phyloP scores from a whole-genome alignment of 1,139 yeast genomes.

The Geotrichum candidum region DNA sequence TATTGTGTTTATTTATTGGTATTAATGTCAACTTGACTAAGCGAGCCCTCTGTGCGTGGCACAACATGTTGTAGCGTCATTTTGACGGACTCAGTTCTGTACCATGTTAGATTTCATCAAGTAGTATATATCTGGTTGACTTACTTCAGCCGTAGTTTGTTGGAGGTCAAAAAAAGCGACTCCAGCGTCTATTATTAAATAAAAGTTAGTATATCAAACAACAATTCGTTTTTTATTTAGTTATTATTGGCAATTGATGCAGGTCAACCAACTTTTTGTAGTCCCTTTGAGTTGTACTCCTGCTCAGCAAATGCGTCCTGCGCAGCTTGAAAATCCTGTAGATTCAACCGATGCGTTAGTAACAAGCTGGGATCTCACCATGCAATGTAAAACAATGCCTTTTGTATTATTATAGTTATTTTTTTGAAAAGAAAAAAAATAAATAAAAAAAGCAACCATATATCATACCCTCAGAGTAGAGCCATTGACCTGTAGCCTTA shows the following conservation, averaged over 20 bases:
- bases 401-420: not conserved
- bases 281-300: slow-evolving; percentile 21
- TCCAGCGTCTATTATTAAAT: slow-evolving; percentile 21
- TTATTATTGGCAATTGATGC: too few species aligned
- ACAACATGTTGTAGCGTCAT: slow-evolving; percentile 21
- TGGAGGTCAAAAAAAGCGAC: slow-evolving; percentile 20
- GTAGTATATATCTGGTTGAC: slow-evolving; percentile 3
- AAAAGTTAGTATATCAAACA: not conserved
- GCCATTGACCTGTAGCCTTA: slow-evolving; percentile 8
- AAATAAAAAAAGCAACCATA: not conserved
- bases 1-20: not conserved
- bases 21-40: slow-evolving; percentile 19
- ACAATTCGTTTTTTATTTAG: not conserved
- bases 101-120: not conserved
- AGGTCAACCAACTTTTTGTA: slow-evolving; percentile 21
- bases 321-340: slow-evolving; percentile 23
- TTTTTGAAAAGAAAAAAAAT: not conserved
- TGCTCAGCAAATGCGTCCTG: slow-evolving; percentile 28
- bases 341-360: too few species aligned
- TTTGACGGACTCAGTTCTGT: slow-evolving; percentile 22
- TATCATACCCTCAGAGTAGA: slow-evolving; percentile 9
- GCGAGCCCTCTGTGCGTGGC: slow-evolving; percentile 26
- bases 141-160: slow-evolving; percentile 23
- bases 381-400: not conserved
- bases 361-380: too few species aligned